These are phyloP conservation scores for Candida yuanshanica DNA, from an alignment of 805 yeast species.

Conservation along the genomic window DNA sequence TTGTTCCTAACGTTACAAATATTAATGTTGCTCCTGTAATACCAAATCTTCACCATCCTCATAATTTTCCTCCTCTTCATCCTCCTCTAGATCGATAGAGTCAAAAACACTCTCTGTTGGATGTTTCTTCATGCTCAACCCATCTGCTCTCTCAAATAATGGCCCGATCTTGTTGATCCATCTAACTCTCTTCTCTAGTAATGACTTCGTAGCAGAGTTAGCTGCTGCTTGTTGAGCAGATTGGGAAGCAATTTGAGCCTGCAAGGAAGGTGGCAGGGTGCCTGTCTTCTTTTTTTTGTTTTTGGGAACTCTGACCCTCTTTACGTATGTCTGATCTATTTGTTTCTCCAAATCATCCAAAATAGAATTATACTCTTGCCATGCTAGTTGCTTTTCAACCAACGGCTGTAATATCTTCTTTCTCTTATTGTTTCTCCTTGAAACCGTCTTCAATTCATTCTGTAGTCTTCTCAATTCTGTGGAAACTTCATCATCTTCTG, in stretches of 20 bases:
- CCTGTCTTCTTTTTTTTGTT: slow-evolving; percentile 33
- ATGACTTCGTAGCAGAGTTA: slow-evolving; percentile 68
- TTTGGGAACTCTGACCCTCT: slow-evolving; percentile 70
- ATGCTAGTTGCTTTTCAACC: slow-evolving; percentile 84
- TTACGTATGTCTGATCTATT: slow-evolving; percentile 88
- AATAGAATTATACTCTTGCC: slow-evolving; percentile 89
- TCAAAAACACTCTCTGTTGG: slow-evolving; percentile 21
- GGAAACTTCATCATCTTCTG: slow-evolving; percentile 93
- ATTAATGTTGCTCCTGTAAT: slow-evolving; percentile 14
- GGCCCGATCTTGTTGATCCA: slow-evolving; percentile 93
- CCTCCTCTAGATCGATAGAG: slow-evolving; percentile 21
- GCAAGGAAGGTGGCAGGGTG: slow-evolving; percentile 28
- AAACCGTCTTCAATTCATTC: slow-evolving; percentile 53
- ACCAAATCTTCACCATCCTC: slow-evolving; percentile 31
- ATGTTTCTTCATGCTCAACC: slow-evolving; percentile 18
- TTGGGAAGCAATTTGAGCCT: slow-evolving; percentile 24
- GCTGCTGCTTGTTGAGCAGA: slow-evolving; percentile 61
- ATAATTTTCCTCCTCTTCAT: slow-evolving; percentile 24
- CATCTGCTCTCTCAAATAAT: slow-evolving; percentile 45
- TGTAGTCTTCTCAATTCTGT: slow-evolving; percentile 77
- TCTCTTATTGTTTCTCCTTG: slow-evolving; percentile 58
- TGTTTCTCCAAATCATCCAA: slow-evolving; percentile 93
- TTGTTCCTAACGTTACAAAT: not conserved
- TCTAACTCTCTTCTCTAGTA: slow-evolving; percentile 77
- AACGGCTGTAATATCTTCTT: slow-evolving; percentile 63